Conservation (phyloP, 2,329 filamentous ascomycete genomes). For the Paecilomyces variotii region DNA sequence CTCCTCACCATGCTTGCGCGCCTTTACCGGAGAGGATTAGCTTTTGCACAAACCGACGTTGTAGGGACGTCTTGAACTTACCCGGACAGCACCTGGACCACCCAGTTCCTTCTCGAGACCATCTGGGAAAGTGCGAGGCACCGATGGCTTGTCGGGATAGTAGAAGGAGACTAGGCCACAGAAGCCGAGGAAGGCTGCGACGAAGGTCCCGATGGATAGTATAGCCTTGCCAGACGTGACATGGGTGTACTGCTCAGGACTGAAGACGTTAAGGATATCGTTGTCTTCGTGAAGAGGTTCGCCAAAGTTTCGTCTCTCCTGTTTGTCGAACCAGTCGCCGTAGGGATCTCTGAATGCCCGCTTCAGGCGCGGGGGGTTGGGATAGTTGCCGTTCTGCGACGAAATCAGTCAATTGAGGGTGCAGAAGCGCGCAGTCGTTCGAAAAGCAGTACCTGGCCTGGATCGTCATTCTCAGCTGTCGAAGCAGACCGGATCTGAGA, state of each 20-base stretch:
- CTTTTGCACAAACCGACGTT: not conserved
- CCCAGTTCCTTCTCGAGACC: slow-evolving; percentile 70
- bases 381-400: slow-evolving; percentile 39
- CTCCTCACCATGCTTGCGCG: slow-evolving; percentile 31
- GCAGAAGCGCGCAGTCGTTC: not conserved
- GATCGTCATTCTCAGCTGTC: slow-evolving; percentile 33
- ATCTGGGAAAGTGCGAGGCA: slow-evolving; percentile 59
- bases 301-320: slow-evolving; percentile 93
- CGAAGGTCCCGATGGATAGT: slow-evolving; percentile 60
- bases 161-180: slow-evolving; percentile 59
- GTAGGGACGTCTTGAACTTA: slow-evolving; percentile 40
- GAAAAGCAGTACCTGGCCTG: slow-evolving; percentile 30
- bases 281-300: slow-evolving; percentile 96
- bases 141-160: slow-evolving; percentile 65
- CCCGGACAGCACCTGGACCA: slow-evolving; percentile 57
- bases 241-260: slow-evolving; percentile 83
- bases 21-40: slow-evolving; percentile 16
- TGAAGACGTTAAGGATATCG: slow-evolving; percentile 84
- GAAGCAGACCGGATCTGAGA: slow-evolving; percentile 33
- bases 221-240: slow-evolving; percentile 62
- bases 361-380: slow-evolving; percentile 57
- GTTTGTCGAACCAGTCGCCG: slow-evolving; percentile 92
- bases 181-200: slow-evolving; percentile 55
- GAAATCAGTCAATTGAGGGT: slow-evolving; percentile 11
- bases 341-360: slow-evolving; percentile 89